Base-by-base conservation (phyloP, 1,139 yeast genomes). In the Yamadazyma trypodendri region DNA sequence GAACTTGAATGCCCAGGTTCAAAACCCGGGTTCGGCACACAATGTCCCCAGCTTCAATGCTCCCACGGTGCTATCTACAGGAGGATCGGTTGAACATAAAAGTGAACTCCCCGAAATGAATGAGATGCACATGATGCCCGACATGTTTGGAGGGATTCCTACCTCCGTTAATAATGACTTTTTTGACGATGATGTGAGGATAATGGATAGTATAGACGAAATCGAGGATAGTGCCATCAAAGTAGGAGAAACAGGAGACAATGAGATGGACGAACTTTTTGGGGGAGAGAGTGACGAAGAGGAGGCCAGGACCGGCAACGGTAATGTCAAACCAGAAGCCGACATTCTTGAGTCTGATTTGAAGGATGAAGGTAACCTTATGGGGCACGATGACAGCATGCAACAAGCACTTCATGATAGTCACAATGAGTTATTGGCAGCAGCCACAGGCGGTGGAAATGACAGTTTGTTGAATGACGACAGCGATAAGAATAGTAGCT, bases 191-290 rank as follows among this genome's bases (percentile, higher is more conserved):
- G 35, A 36, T 18, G 40, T 41, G 10, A 38, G 39, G 36, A 37
- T 39, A 7, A 39, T 45, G 37, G 34, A 38, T 14, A 41, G 32
- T 28, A 44, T 40, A n/a, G 37, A 37, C 6, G 65, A 58, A 12
- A 58, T 56, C 46, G 68, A 61, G 37, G 55, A 58, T 35, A 68
- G 68, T 32, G 59, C 68, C 27, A 66, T 68, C 49, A 72, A 75
- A 2, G 72, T 41, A 11, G 13, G 20, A n/a, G 32, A 28, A 9
- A 28, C 11, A 37, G 12, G 50, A 43, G 6, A 32, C 11, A 45
- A 44, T 30, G 46, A 63, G 39, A 57, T 61, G 36, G 72, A 69
- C 29, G 76, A 70, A 34, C 61, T 72, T 30, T 70, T 71, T 51
- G 75, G 78, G 14, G 74, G 58, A 11, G 65, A 60, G 20, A 61